These are phyloP conservation scores for Aspergillus jensenii DNA, from an alignment of 2,329 filamentous ascomycete species.

Conservation along the genomic window DNA sequence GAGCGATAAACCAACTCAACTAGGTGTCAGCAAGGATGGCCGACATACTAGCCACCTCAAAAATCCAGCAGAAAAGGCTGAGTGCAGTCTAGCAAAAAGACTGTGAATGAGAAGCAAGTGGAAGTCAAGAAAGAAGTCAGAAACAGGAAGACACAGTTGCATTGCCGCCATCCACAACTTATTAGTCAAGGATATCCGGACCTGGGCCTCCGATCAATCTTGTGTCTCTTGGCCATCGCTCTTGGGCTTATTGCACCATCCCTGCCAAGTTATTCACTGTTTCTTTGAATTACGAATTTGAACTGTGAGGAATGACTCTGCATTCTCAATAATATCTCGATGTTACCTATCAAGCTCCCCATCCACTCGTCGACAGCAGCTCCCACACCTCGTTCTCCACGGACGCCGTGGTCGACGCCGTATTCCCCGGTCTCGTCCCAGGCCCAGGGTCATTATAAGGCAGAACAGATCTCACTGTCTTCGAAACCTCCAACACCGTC, in stretches of 20 bases:
- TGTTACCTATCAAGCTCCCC: constrained; percentile 44
- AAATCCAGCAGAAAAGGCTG: constrained; percentile 22
- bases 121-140: background rate
- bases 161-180: background rate
- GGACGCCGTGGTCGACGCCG: constrained; percentile 37
- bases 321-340: background rate
- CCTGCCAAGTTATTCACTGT: background rate
- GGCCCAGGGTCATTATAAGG: constrained; percentile 57
- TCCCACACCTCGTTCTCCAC: constrained; percentile 51
- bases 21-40: constrained; percentile 13
- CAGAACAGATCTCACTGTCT: constrained; percentile 52
- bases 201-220: background rate
- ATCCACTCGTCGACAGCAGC: constrained; percentile 49
- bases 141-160: background rate
- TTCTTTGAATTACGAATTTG: too few species aligned
- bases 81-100: background rate
- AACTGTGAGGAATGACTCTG: too few species aligned
- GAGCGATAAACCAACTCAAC: constrained; percentile 16
- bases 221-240: background rate
- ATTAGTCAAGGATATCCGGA: background rate
- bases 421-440: constrained; percentile 46
- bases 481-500: constrained; percentile 57
- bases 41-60: constrained; percentile 26
- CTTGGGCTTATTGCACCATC: background rate
- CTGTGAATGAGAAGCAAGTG: background rate